phyloP scores from a whole-genome alignment of 1,284 basidiomycete genomes.

The Malassezia furfur region DNA sequence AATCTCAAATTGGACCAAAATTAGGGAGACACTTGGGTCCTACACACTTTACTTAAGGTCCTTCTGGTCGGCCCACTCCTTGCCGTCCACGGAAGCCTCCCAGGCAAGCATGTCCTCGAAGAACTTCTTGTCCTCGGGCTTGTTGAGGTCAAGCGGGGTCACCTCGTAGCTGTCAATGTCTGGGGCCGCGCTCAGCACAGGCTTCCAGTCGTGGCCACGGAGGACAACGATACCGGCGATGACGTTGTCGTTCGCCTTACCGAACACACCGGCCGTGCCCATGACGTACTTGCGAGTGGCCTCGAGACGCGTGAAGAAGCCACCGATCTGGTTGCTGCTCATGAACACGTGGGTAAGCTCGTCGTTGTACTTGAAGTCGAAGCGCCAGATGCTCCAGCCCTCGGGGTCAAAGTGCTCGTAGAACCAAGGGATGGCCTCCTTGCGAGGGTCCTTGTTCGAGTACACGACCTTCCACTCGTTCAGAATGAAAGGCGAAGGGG shows the following conservation, averaged over 20 bases:
- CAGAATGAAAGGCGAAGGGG: constrained; percentile 84
- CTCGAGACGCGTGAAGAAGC: constrained; percentile 82
- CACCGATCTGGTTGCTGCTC: constrained; percentile 61
- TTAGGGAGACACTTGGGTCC: background rate
- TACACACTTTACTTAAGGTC: constrained; percentile 37
- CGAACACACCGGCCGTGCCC: constrained; percentile 82
- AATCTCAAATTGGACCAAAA: background rate
- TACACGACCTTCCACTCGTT: constrained; percentile 98
- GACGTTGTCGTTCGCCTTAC: constrained; percentile 59
- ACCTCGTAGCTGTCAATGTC: constrained; percentile 85
- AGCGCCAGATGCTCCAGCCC: constrained; percentile 82
- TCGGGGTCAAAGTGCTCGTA: constrained; percentile 66
- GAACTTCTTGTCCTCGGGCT: constrained; percentile 47
- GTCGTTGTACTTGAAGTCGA: constrained; percentile 93
- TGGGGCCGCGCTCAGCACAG: constrained; percentile 56
- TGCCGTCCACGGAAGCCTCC: constrained; percentile 37
- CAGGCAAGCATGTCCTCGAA: constrained; percentile 48
- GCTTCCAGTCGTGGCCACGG: constrained; percentile 58
- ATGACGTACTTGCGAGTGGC: constrained; percentile 58
- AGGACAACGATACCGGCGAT: constrained; percentile 64
- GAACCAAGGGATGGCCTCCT: constrained; percentile 39
- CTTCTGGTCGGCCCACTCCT: constrained; percentile 42
- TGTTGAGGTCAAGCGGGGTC: constrained; percentile 52
- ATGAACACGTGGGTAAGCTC: constrained; percentile 67
- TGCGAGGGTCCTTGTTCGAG: constrained; percentile 81